Conservation (phyloP, 2,329 filamentous ascomycete genomes). For the Aspergillus ochraceus region DNA sequence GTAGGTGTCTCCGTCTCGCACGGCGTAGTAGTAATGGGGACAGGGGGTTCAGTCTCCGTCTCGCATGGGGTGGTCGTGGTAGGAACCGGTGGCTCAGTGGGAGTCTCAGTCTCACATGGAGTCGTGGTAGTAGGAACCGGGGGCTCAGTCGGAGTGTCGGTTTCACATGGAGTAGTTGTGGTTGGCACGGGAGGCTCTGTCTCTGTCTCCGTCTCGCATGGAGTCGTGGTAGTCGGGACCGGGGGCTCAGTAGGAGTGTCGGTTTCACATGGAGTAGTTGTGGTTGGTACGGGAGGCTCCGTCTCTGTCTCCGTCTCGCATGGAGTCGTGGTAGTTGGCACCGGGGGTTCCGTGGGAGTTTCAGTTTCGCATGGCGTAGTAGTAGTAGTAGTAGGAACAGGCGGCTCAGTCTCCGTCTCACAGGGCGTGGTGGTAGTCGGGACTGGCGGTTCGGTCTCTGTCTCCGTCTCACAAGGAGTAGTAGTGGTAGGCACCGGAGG, state of each 20-base stretch:
- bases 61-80: background rate
- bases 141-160: background rate
- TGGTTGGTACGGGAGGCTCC: background rate
- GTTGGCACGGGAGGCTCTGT: background rate
- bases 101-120: background rate
- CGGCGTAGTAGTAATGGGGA: too few species aligned
- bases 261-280: background rate
- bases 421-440: background rate
- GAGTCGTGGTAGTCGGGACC: background rate
- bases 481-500: too few species aligned
- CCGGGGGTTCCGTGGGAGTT: background rate
- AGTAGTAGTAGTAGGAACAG: background rate
- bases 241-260: background rate
- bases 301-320: background rate
- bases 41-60: background rate
- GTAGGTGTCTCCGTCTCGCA: too few species aligned
- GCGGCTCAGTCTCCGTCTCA: background rate
- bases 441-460: too few species aligned
- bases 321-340: background rate
- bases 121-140: background rate
- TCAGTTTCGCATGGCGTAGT: background rate
- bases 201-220: background rate
- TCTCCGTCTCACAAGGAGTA: too few species aligned
- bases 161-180: background rate
- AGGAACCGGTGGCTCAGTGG: background rate